phyloP scores from a whole-genome alignment of 139 green algal genomes.

The Tetradesmus lagerheimii region DNA sequence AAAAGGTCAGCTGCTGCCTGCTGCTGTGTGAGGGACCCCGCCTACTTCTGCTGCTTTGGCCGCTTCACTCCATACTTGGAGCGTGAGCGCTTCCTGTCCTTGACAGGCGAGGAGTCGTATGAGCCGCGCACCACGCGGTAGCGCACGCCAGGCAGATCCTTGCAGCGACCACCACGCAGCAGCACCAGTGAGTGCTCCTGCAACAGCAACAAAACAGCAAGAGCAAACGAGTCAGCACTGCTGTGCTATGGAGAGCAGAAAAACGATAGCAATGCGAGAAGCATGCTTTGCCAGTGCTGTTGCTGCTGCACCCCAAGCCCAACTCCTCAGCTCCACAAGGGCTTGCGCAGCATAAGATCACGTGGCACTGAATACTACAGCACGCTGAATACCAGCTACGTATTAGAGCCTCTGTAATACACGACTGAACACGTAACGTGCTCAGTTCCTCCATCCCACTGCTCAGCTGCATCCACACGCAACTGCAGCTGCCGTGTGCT shows the following conservation, averaged over 20 bases:
- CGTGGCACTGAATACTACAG: too few species aligned
- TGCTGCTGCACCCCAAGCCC: too few species aligned
- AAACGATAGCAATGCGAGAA: too few species aligned
- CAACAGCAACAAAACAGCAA: neutral
- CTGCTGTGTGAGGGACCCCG: neutral
- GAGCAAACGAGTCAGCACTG: neutral
- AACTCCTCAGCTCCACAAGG: neutral
- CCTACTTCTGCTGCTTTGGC: conserved; percentile 45
- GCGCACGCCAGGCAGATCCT: conserved; percentile 89
- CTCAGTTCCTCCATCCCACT: neutral
- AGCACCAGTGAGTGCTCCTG: conserved; percentile 92
- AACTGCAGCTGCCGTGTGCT: neutral
- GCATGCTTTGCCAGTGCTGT: too few species aligned
- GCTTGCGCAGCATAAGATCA: neutral
- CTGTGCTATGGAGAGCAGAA: too few species aligned
- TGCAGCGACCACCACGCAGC: conserved; percentile 81
- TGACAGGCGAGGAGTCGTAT: conserved; percentile 70
- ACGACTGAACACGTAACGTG: too few species aligned
- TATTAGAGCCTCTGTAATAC: too few species aligned
- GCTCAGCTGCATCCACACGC: neutral
- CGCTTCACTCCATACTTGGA: conserved; percentile 79
- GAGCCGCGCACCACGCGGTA: conserved; percentile 75
- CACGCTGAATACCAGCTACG: too few species aligned
- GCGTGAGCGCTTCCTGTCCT: conserved; percentile 60
- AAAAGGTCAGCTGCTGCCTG: too few species aligned